Conservation (phyloP, 768 basidiomycete species). For the Tylopilus felleus region DNA sequence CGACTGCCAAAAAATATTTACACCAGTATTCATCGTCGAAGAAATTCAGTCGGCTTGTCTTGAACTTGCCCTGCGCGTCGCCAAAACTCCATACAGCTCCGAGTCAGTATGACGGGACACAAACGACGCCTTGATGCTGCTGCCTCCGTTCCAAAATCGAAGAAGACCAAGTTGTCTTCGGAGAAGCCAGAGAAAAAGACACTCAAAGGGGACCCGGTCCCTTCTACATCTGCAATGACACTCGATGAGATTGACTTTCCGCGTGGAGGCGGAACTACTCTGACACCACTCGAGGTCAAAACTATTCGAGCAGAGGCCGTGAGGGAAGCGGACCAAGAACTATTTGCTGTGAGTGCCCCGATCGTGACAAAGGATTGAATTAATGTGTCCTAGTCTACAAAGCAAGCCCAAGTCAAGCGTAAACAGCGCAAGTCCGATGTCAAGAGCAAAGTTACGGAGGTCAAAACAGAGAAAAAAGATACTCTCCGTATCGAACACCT, state of each 20-base stretch:
- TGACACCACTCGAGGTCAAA: conserved; percentile 90
- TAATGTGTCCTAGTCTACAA: conserved; percentile 39
- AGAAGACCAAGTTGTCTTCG: conserved; percentile 54
- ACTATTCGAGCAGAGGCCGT: conserved; percentile 78
- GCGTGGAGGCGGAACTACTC: conserved; percentile 85
- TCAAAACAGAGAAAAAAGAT: conserved; percentile 37
- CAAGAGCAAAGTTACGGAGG: conserved; percentile 29
- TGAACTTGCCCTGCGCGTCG: background rate
- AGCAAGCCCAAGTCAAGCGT: conserved; percentile 31
- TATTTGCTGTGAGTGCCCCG: conserved; percentile 55
- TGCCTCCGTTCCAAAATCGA: conserved; percentile 46
- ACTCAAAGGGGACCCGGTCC: conserved; percentile 26
- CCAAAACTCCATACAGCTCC: background rate
- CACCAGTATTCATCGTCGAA: background rate
- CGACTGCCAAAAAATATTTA: conserved; percentile 1
- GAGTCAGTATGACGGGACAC: conserved; percentile 40
- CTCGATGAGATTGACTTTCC: conserved; percentile 89
- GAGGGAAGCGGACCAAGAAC: conserved; percentile 78
- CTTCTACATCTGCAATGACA: conserved; percentile 38
- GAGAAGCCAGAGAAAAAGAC: conserved; percentile 26
- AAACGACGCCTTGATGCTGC: conserved; percentile 64
- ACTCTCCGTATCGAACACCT: conserved; percentile 81
- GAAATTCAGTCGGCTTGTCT: background rate
- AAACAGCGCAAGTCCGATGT: conserved; percentile 50
- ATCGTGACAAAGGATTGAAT: background rate